A percentile compares a stretch with the other conserved stretches of the same genome.
phyloP scores from a whole-genome alignment of 805 yeast genomes.

The Pichia paraexigua region DNA sequence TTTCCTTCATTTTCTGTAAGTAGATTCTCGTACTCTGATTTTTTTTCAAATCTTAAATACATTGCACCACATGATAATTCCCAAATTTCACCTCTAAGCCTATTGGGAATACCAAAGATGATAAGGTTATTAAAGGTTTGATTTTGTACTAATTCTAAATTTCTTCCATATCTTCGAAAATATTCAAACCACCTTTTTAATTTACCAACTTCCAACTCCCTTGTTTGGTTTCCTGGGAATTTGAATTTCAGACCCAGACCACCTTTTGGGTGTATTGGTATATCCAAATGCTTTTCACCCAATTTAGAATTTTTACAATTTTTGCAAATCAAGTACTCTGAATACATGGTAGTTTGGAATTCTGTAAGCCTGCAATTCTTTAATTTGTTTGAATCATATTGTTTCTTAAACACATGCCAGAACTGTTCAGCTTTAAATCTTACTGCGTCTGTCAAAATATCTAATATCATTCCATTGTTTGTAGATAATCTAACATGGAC shows the following conservation, averaged over 20 bases:
- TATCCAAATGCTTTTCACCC: constrained; percentile 26
- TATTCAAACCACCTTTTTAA: constrained; percentile 92
- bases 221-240: constrained; percentile 90
- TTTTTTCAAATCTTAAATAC: constrained; percentile 57
- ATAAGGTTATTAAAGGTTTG: constrained; percentile 75
- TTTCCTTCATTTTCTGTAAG: constrained; percentile 55
- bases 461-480: constrained; percentile 52
- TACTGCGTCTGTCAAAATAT: constrained; percentile 71
- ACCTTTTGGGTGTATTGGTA: constrained; percentile 56
- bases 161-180: constrained; percentile 76
- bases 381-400: constrained; percentile 40
- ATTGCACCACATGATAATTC: constrained; percentile 85
- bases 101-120: constrained; percentile 89
- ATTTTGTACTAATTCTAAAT: constrained; percentile 64
- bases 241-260: constrained; percentile 82
- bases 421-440: constrained; percentile 75
- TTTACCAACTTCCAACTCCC: constrained; percentile 41
- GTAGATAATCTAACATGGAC: constrained; percentile 72
- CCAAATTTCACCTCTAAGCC: constrained; percentile 95
- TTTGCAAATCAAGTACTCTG: constrained; percentile 70
- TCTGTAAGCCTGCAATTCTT: constrained; percentile 55
- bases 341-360: constrained; percentile 66
- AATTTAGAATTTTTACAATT: constrained; percentile 32
- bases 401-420: constrained; percentile 53
- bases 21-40: constrained; percentile 49